Base-by-base conservation (phyloP, 2,329 filamentous ascomycete genomes). In the Hypoxylon sp. region DNA sequence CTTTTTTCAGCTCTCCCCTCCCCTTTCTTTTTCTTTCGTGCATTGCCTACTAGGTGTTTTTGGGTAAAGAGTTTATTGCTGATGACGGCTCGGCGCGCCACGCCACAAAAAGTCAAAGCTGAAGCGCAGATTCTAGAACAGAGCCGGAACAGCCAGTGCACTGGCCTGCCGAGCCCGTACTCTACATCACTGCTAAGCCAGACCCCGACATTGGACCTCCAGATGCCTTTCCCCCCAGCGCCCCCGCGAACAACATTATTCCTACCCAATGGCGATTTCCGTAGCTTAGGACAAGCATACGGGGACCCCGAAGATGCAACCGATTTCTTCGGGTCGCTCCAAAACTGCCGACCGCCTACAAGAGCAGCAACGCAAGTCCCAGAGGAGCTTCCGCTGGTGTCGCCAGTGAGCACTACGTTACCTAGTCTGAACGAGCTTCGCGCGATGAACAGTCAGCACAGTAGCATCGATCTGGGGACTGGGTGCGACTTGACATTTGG, bases 91-190 rank as follows among this genome's bases (percentile, higher is more conserved):
- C 25, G 25, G 25, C 27, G 37, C 30, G 20, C 20, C n/a, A 14
- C 20, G 22, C 33, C 22, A 30, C 27, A 50, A 50, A 50, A 44
- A 44, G 46, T 50, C 10, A 50, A 50, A 50, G 46, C 46, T 27
- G 46, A 50, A 50, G 46, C 46, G 14, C 46, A 50, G 46, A 50
- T 50, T 27, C 27, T 50, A 50, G 46, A 50, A 50, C 46, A 50
- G 27, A 27, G 46, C 14, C 46, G 46, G 14, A 50, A n/a, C 46
- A 50, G 17, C 27, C 46, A 50, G 14, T 50, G 27, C 46, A 30
- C 46, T 14, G 25, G 46, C 22, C 25, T 50, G n/a, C 46, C 46
- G 25, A 50, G 46, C 14, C 46, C 46, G 2, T 50, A 50, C 27
- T 50, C 46, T 31, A 50, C 46, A 2, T 50, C 46, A 31, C 30